Evolutionary conservation across 441 rosid species (phyloP), one percentile per base, ranked within the genome.

Genomic region (Pelargonium australe): DNA sequence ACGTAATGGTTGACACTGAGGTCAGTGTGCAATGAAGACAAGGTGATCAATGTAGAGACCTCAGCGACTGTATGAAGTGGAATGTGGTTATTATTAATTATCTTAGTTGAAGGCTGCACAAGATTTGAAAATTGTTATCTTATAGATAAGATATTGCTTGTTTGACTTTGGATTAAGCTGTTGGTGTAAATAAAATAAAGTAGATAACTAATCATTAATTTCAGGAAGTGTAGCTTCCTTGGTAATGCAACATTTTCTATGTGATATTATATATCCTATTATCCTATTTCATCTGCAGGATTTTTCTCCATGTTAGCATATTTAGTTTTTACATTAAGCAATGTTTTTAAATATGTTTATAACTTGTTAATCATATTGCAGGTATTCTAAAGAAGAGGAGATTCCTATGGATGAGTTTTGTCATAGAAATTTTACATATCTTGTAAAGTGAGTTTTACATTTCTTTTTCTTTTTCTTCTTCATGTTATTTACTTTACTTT

Each of bases 331-430:
- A 1, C 14, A 2, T 12, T 34, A 57, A 47, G 68, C 44, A 16
- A 57, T 25, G 49, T 77, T 61, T 61, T 5, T 58, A 2, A 55
- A 2, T 62, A 31, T 25, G 40, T 37, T 65, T 1, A 58, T 68
- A 40, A 51, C 11, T 10, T 5, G 9, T 13, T 45, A 5, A 3
- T 61, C n/a, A 7, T 44, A 68, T 63, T 72, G 79, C 80, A 95
- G 99, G 75, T 95, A 95, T 76, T 90, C 98, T 58, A 95, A 95
- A 84, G 99, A 92, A 87, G 99, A 95, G 82, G 83, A 78, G 70
- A 89, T 92, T 76, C 72, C 65, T 23, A 64, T 81, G 69, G 69
- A 81, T 68, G 97, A 88, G 83, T 79, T 84, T 64, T 64, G 37
- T 17, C 66, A 55, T 73, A 81, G 87, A 78, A 91, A 91, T 78